Conservation (phyloP, 441 rosid genomes). For the Viola pubescens region DNA sequence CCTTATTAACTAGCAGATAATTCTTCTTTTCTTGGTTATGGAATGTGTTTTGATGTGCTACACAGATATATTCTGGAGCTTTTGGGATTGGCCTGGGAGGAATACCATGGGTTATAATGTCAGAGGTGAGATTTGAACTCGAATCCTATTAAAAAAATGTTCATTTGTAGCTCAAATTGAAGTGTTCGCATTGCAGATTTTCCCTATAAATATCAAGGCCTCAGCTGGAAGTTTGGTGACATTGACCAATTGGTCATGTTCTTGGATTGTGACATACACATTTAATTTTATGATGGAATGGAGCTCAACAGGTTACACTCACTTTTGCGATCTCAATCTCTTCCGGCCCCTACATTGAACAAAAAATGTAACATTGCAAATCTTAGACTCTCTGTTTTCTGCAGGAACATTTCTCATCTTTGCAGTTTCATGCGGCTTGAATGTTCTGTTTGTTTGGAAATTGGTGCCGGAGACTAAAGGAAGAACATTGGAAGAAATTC, state of each 20-base stretch:
- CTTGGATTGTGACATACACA: constrained; percentile 54
- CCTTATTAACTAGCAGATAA: not conserved
- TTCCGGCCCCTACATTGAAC: no score
- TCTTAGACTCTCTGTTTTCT: no score
- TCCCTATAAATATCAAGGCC: constrained; percentile 58
- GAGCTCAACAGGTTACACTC: constrained; percentile 56
- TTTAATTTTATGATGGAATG: constrained; percentile 55
- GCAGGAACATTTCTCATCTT: constrained; percentile 51
- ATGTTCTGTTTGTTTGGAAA: constrained; percentile 37
- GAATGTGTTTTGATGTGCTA: not conserved
- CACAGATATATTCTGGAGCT: not conserved
- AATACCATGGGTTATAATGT: constrained; percentile 19
- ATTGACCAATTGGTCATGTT: constrained; percentile 43
- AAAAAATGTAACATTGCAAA: no score
- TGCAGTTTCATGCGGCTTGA: constrained; percentile 30
- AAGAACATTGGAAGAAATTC: constrained; percentile 63
- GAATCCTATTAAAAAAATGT: no score
- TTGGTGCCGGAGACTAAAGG: constrained; percentile 75
- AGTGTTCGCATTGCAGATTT: no score
- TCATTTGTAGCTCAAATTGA: no score
- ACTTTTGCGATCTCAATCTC: no score
- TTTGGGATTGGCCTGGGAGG: constrained; percentile 15
- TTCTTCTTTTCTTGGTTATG: not conserved
- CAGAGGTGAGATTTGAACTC: constrained; percentile 13
- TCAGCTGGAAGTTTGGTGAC: constrained; percentile 57